Conservation (phyloP, 139 green algal genomes). For the Coccomyxa sp. region DNA sequence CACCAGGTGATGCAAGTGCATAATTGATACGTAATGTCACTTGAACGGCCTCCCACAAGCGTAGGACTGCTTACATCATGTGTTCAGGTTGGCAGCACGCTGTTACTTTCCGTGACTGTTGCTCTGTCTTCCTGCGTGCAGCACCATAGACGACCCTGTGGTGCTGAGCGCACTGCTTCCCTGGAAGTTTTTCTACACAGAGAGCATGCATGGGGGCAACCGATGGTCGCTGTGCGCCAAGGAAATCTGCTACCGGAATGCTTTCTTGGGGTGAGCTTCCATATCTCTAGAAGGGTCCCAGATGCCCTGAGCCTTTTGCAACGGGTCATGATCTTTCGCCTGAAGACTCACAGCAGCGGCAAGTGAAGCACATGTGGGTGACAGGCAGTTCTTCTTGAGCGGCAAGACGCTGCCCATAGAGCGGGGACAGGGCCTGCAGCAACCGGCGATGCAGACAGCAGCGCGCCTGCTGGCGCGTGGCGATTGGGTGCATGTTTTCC, state of each 20-base stretch:
- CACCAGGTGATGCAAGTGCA: slow-evolving; percentile 42
- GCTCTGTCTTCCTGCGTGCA: slow-evolving; percentile 26
- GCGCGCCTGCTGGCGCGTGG: slow-evolving; percentile 42
- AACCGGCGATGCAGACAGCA: slow-evolving; percentile 59
- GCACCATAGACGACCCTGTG: slow-evolving; percentile 82
- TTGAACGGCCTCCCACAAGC: not conserved
- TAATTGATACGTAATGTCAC: not conserved
- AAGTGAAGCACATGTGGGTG: not conserved
- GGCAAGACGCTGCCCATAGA: slow-evolving; percentile 84
- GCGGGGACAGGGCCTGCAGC: slow-evolving; percentile 55
- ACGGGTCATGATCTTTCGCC: not conserved
- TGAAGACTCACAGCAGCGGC: not conserved
- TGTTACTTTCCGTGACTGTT: not conserved
- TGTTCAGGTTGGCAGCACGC: not conserved
- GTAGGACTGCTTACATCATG: not conserved
- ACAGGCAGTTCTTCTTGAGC: slow-evolving; percentile 77
- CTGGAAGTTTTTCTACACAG: slow-evolving; percentile 63
- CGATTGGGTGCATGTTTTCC: slow-evolving; percentile 88
- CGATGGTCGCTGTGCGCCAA: slow-evolving; percentile 81
- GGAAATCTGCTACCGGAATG: slow-evolving; percentile 81
- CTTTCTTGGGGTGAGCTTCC: slow-evolving; percentile 48
- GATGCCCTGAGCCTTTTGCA: not conserved
- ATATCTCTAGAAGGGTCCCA: not conserved
- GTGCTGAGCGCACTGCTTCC: slow-evolving; percentile 69
- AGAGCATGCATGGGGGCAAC: slow-evolving; percentile 49